Evolutionary conservation across 441 rosid genomes (phyloP), one percentile per base, ranked within the genome.

Genomic region (Erysimum cheiri): DNA sequence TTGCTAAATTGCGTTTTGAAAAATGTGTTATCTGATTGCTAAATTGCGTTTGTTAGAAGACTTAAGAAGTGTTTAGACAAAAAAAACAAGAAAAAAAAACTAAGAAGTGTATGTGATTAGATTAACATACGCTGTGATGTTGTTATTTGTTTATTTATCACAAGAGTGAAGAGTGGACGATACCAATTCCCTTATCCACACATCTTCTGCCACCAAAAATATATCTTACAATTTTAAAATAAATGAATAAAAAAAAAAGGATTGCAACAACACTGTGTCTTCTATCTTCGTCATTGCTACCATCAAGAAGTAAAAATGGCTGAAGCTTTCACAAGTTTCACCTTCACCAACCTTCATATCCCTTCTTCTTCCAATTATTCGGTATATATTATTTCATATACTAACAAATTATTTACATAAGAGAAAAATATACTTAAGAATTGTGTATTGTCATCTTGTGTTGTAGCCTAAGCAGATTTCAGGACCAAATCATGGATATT

Each of bases 161-260:
- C 63, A 32, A 40, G 43, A 36, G 28, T 15, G n/a, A 49, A 58
- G 82, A 57, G 78, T 81, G 87, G 88, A 76, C 48, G 65, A 32
- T 48, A 77, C 75, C 15, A 52, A 19, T 77, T 75, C 33, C 75
- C 85, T 88, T 86, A 88, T 88, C 93, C 81, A 60, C 74, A 53
- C 46, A 72, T 43, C 63, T 56, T 48, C 49, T 53, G 64, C 40
- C 64, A 41, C 28, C 6, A 28, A 40, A 39, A 22, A 19, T n/a
- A n/a, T 59, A 43, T 37, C 35, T 57, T 39, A 9, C 39, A 14
- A 6, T n/a, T 44, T 44, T 17, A 36, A 54, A 49, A 8, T 17
- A 29, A 19, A 37, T 11, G 6, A 54, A 53, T 11, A 31, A 40
- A n/a, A 13, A 22, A 22, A 14, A 50, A 17, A 10, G 31, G 0